These are phyloP conservation scores for Trapa incisa DNA, from an alignment of 345 rosid genomes.

Conservation along the genomic window DNA sequence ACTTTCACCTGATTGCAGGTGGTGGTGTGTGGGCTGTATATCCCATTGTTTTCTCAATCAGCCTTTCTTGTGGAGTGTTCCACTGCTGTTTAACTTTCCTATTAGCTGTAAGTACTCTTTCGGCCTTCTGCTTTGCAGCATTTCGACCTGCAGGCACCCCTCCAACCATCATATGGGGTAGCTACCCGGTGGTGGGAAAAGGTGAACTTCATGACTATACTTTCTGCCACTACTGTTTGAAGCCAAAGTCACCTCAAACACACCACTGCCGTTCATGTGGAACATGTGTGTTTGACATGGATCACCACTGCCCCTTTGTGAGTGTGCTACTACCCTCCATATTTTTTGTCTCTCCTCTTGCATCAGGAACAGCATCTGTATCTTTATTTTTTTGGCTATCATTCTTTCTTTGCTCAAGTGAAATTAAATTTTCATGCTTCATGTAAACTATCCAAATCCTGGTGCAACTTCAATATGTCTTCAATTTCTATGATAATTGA, in stretches of 20 bases:
- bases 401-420: not conserved
- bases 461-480: not conserved
- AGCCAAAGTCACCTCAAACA: slow-evolving; percentile 75
- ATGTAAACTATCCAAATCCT: no score
- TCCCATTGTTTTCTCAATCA: slow-evolving; percentile 62
- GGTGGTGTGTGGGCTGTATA: slow-evolving; percentile 82
- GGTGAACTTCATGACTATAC: slow-evolving; percentile 64
- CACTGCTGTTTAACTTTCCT: slow-evolving; percentile 31
- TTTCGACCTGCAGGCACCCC: slow-evolving; percentile 63
- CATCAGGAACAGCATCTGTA: not conserved
- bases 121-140: slow-evolving; percentile 57
- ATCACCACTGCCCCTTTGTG: slow-evolving; percentile 98
- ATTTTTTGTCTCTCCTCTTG: not conserved
- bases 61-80: slow-evolving; percentile 39
- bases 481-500: not conserved
- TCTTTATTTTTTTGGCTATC: not conserved
- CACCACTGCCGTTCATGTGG: slow-evolving; percentile 95
- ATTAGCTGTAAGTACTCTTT: slow-evolving; percentile 42
- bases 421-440: not conserved
- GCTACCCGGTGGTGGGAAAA: slow-evolving; percentile 71
- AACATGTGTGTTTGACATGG: slow-evolving; percentile 84
- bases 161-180: slow-evolving; percentile 53
- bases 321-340: slow-evolving; percentile 25
- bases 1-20: slow-evolving; percentile 35
- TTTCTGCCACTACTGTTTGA: slow-evolving; percentile 58